These are phyloP conservation scores for Sclerotinia nivalis DNA, from an alignment of 2,329 filamentous ascomycete species.

Conservation along the genomic window DNA sequence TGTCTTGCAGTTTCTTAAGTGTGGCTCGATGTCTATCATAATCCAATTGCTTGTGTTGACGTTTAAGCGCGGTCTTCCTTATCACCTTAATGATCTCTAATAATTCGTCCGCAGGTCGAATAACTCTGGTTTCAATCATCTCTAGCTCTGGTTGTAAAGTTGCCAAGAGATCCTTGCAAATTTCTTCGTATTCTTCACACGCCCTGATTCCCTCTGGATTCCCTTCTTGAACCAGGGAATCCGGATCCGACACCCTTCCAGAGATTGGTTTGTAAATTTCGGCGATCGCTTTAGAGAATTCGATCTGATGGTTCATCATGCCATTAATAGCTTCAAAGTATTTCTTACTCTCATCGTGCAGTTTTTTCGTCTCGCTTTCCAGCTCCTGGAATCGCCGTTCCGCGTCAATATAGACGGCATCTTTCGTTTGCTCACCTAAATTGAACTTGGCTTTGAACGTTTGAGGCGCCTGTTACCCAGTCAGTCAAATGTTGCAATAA, in stretches of 20 bases:
- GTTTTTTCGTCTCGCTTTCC: slow-evolving; percentile 92
- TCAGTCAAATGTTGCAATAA: slow-evolving; percentile 31
- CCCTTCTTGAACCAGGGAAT: slow-evolving; percentile 76
- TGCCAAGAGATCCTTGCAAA: slow-evolving; percentile 87
- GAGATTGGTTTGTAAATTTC: slow-evolving; percentile 99
- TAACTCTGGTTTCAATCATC: slow-evolving; percentile 92
- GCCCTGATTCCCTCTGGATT: slow-evolving; percentile 92
- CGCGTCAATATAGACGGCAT: slow-evolving; percentile 90
- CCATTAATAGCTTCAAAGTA: slow-evolving; percentile 98
- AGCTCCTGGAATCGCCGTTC: slow-evolving; percentile 93
- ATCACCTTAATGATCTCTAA: slow-evolving; percentile 95
- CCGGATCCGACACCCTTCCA: slow-evolving; percentile 89
- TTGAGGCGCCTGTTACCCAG: slow-evolving; percentile 70
- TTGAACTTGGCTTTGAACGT: slow-evolving; percentile 91
- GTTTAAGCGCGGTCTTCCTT: slow-evolving; percentile 82
- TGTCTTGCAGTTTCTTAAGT: slow-evolving; percentile 94
- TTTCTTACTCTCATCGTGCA: slow-evolving; percentile 95
- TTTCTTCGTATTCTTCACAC: slow-evolving; percentile 92
- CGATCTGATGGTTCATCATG: slow-evolving; percentile 97
- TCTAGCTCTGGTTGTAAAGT: slow-evolving; percentile 89
- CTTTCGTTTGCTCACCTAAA: slow-evolving; percentile 92
- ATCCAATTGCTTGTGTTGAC: slow-evolving; percentile 96
- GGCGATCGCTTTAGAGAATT: slow-evolving; percentile 92
- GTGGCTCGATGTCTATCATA: slow-evolving; percentile 83
- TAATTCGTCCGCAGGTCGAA: slow-evolving; percentile 89